phyloP scores from a whole-genome alignment of 495 filamentous ascomycete species.

The Hypoxylon fragiforme region DNA sequence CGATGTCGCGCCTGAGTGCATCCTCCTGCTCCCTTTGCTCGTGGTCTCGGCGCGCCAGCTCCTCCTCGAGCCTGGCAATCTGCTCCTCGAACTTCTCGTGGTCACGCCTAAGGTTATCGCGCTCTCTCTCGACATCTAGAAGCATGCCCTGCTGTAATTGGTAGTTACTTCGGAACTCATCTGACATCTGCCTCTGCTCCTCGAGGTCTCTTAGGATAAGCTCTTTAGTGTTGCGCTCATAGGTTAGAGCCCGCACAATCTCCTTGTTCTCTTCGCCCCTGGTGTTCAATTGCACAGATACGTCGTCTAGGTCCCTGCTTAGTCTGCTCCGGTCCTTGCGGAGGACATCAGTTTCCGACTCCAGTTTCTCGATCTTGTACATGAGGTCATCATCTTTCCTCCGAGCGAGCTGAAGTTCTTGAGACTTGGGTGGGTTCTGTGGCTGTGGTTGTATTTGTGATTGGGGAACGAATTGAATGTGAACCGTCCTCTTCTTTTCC shows the following conservation, averaged over 20 bases:
- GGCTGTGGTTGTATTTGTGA: constrained; percentile 6
- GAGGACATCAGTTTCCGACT: constrained; percentile 44
- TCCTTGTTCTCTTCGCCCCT: constrained; percentile 34
- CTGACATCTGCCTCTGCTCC: constrained; percentile 46
- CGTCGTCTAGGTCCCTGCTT: constrained; percentile 41
- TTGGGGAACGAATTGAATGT: constrained; percentile 38
- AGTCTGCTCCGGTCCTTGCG: constrained; percentile 40
- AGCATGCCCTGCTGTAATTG: constrained; percentile 44
- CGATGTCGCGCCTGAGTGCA: constrained; percentile 40
- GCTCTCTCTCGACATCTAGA: constrained; percentile 46
- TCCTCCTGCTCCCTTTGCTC: constrained; percentile 45
- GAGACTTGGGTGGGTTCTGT: constrained; percentile 19
- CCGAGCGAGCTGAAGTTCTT: constrained; percentile 35
- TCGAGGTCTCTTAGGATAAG: constrained; percentile 43
- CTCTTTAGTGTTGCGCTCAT: constrained; percentile 36
- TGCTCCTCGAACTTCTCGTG: constrained; percentile 39
- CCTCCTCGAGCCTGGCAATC: constrained; percentile 37
- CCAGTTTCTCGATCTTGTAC: constrained; percentile 47
- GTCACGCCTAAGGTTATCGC: constrained; percentile 39
- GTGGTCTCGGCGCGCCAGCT: constrained; percentile 38
- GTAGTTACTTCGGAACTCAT: constrained; percentile 48
- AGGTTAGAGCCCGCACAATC: constrained; percentile 27
- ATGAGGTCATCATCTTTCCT: constrained; percentile 39
- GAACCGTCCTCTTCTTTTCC: constrained; percentile 39
- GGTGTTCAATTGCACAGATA: constrained; percentile 31